Base-by-base conservation (phyloP, 306 rosid genomes). In the Begonia masoniana region DNA sequence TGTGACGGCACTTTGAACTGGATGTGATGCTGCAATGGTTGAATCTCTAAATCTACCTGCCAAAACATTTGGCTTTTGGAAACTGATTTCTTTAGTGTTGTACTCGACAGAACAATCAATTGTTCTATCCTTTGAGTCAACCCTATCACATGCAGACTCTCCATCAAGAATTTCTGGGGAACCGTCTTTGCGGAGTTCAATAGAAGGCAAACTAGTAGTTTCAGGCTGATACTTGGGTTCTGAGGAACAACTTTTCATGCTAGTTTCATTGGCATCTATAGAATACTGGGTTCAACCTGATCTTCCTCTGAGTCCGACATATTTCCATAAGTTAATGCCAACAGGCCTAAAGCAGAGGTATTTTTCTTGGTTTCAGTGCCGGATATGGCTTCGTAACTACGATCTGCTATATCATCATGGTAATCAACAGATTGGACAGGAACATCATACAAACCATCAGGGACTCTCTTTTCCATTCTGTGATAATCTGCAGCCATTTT, bases 271-370 rank as follows among this genome's bases (percentile, higher is more conserved):
- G 16, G 56, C 65, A 43, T 67, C 67, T 43, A 68, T 70, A 14
- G 68, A 61, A 50, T 60, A 67, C 76, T 73, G 35, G 55, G 65
- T 50, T 68, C 77, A 59, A 36, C 64, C 45, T 67, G 80, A 41
- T 86, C 93, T 47, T 81, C 96, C 71, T 92, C 99, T 4, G 85
- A 81, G 70, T 92, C 99, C 13, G 99, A 91, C 49, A 86, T 77
- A 68, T 79, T 76, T 68, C 94, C 96, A 74, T 91, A 91, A 57
- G 82, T 71, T 51, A 83, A 77, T 61, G 94, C 96, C 64, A 91
- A 75, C 68, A 92, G 78, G 68, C 77, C 83, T 62, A 92, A 96
- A 56, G 99, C 99, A 41, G 95, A 78, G 64, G 74, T 68, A 52
- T 66, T 74, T 15, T 73, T 68, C 11, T 43, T 73, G 68, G 59